Percentiles rank a stretch among this genome's conserved stretches.
phyloP scores from a whole-genome alignment of 805 yeast genomes.

The Nakazawaea wyomingensis region DNA sequence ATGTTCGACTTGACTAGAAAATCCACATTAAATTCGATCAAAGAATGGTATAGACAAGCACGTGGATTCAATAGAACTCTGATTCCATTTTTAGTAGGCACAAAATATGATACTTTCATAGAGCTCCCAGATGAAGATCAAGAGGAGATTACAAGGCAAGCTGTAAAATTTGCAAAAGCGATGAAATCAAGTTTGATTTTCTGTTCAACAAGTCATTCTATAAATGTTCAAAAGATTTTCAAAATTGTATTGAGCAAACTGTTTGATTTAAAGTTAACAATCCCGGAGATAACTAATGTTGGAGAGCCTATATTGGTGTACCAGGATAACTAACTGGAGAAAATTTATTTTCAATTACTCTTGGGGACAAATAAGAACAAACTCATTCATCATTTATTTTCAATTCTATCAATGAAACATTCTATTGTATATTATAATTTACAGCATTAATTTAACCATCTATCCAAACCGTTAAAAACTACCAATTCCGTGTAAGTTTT shows the following conservation, averaged over 20 bases:
- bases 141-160: conserved; percentile 74
- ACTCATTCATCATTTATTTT: not conserved
- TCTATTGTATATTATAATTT: not conserved
- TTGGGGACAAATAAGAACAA: too few species aligned
- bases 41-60: conserved; percentile 93
- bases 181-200: conserved; percentile 83
- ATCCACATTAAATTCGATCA: conserved; percentile 78
- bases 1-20: conserved; percentile 88
- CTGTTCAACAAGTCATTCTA: conserved; percentile 87
- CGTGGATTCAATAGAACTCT: conserved; percentile 87
- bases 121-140: conserved; percentile 78
- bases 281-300: conserved; percentile 75
- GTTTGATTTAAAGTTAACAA: conserved; percentile 74
- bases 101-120: conserved; percentile 85
- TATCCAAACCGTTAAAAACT: conserved; percentile 1
- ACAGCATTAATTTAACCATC: too few species aligned
- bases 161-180: conserved; percentile 79
- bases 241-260: conserved; percentile 87
- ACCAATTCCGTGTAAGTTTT: conserved; percentile 23
- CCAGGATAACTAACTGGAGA: conserved; percentile 26
- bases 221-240: conserved; percentile 90
- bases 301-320: conserved; percentile 93
- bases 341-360: too few species aligned
- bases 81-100: conserved; percentile 86
- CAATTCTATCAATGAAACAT: too few species aligned